phyloP scores from a whole-genome alignment of 805 yeast genomes.

The Candida montana region DNA sequence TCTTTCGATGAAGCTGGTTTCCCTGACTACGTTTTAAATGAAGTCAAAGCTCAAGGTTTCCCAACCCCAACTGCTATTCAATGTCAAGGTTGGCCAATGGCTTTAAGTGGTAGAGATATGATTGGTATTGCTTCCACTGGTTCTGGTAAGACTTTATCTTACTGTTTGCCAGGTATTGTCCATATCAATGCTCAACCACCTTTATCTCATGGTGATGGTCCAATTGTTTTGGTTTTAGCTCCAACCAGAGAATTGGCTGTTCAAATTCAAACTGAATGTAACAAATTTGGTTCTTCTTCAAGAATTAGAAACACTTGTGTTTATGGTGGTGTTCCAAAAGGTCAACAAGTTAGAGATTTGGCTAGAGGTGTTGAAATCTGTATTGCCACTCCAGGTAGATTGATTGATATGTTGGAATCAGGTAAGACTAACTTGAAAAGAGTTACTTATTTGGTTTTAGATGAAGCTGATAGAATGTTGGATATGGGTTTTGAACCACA shows the following conservation, averaged over 20 bases:
- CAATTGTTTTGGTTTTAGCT: slow-evolving; percentile 89
- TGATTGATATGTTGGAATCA: slow-evolving; percentile 93
- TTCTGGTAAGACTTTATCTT: slow-evolving; percentile 96
- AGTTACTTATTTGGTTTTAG: slow-evolving; percentile 94
- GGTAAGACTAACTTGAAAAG: slow-evolving; percentile 93
- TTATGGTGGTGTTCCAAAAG: slow-evolving; percentile 99
- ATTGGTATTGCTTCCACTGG: slow-evolving; percentile 99
- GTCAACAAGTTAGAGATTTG: slow-evolving; percentile 95
- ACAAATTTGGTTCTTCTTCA: slow-evolving; percentile 87
- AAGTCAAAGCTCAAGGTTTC: slow-evolving; percentile 89
- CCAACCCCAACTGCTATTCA: slow-evolving; percentile 93
- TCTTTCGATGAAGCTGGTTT: slow-evolving; percentile 95
- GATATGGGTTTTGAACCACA: slow-evolving; percentile 99
- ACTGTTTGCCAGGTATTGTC: slow-evolving; percentile 94
- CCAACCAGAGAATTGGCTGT: slow-evolving; percentile 99
- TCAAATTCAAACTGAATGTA: slow-evolving; percentile 93
- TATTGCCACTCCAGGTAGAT: slow-evolving; percentile 98
- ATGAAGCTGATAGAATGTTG: slow-evolving; percentile 99
- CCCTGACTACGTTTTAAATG: slow-evolving; percentile 87
- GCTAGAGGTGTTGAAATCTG: slow-evolving; percentile 92
- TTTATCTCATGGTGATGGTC: slow-evolving; percentile 92
- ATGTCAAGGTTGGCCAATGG: slow-evolving; percentile 99
- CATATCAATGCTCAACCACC: slow-evolving; percentile 98
- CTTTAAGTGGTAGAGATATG: slow-evolving; percentile 96
- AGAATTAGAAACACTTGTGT: slow-evolving; percentile 96